phyloP scores from a whole-genome alignment of 2,329 filamentous ascomycete species.

The Gaeumannomyces tritici region DNA sequence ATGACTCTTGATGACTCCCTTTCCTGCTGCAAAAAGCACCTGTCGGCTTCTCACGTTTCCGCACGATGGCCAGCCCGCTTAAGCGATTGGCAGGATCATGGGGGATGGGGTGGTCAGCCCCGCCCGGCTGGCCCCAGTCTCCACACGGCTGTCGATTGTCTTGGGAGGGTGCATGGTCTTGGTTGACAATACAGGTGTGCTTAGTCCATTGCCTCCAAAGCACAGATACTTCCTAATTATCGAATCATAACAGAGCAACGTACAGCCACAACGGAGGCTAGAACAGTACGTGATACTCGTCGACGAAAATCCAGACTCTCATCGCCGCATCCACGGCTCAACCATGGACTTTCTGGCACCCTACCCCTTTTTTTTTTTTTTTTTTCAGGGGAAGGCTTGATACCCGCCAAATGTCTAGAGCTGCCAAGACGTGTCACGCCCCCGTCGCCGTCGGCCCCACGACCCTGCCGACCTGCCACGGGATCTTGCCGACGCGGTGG shows the following conservation, averaged over 20 bases:
- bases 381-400: background rate
- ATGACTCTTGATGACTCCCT: too few relatives aligned
- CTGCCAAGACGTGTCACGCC: background rate
- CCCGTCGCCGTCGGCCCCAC: background rate
- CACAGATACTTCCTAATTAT: too few relatives aligned
- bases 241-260: too few relatives aligned
- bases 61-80: background rate
- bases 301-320: background rate
- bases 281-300: too few relatives aligned
- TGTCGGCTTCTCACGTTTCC: background rate
- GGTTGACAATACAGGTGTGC: background rate
- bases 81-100: background rate
- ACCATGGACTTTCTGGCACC: background rate
- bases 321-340: background rate
- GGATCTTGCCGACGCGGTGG: conserved; percentile 1
- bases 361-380: background rate
- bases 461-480: background rate
- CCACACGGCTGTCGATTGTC: too few relatives aligned
- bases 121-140: background rate
- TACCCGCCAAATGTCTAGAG: too few relatives aligned
- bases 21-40: too few relatives aligned
- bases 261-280: too few relatives aligned
- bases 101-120: background rate
- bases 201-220: too few relatives aligned
- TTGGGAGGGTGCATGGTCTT: too few relatives aligned